A percentile compares a stretch with the other conserved stretches of the same genome.
Conservation (phyloP, 257 asterid genomes). For the Salvia splendens region DNA sequence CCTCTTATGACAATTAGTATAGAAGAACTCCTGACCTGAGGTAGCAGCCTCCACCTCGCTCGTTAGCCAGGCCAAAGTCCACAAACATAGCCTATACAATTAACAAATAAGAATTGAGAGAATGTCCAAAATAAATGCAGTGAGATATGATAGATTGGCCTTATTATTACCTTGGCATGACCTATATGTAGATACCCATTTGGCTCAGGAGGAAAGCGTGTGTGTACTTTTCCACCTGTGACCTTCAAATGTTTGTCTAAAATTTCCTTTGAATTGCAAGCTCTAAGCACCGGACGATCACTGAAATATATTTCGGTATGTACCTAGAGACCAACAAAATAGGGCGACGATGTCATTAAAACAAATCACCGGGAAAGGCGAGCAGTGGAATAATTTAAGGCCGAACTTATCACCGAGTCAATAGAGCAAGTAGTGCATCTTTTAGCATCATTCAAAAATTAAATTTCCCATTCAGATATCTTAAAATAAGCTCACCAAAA, state of each 20-base stretch:
- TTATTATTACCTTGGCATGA: conserved; percentile 80
- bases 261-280: conserved; percentile 77
- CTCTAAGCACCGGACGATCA: conserved; percentile 78
- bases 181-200: conserved; percentile 97
- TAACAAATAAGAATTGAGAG: conserved; percentile 9
- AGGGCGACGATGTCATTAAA: neutral
- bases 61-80: conserved; percentile 95
- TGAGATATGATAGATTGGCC: conserved; percentile 13
- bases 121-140: conserved; percentile 18
- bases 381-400: neutral
- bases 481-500: conserved; percentile 4
- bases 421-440: neutral
- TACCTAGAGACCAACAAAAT: conserved; percentile 51
- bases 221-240: conserved; percentile 75
- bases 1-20: neutral
- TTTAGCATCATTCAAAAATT: neutral
- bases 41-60: conserved; percentile 92
- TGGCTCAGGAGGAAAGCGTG: conserved; percentile 99
- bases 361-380: neutral
- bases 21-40: conserved; percentile 60
- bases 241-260: conserved; percentile 78
- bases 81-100: conserved; percentile 90
- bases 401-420: neutral
- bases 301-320: conserved; percentile 93
- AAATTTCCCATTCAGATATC: neutral